Base-by-base conservation (phyloP, 2,329 filamentous ascomycete species). In the Trichoderma asperellum region DNA sequence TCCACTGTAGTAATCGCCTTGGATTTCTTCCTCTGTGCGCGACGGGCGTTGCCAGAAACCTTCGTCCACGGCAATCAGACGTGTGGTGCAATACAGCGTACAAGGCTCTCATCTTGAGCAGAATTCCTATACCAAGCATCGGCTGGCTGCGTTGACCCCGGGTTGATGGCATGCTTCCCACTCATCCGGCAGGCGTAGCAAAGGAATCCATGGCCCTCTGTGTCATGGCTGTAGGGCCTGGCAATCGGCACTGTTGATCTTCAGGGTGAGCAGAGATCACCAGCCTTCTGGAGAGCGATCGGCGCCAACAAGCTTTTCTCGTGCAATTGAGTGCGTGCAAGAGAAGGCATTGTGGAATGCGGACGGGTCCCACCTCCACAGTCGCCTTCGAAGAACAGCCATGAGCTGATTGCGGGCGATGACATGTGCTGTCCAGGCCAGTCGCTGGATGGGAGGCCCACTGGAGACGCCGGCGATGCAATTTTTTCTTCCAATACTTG, bases 251-350 rank as follows among this genome's bases (percentile, higher is more conserved):
- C 34, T 61, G 49, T 56, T 68, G 65, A 68, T 68, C 65, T 68
- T 61, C 57, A 61, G 65, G 65, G 65, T 61, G 65, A 29, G 35
- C 57, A 61, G 34, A 61, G 67, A 69, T 69, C 32, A 37, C 24
- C 61, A 66, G 47, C 53, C 58, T 29, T 59, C 55, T 32, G 47
- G 40, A 61, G 40, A 32, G 43, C 43, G 64, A 68, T 70, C 68
- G 68, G 68, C 68, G 32, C 47, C 64, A 62, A 62, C 68, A 70
- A 70, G 68, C 68, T 70, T 70, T 70, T 64, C 47, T 18, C 68
- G 34, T n/a, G 37, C 58, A 56, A 68, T 43, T n/a, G 40, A n/a
- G 32, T 27, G 32, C 16, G 65, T 55, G 57, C 65, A 49, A 61
- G 24, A 34, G 32, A 2, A 24, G 53, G 53, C 32, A 24, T 24